These are phyloP conservation scores for Cryphonectria parasitica DNA, from an alignment of 2,329 filamentous ascomycete genomes.

Conservation along the genomic window DNA sequence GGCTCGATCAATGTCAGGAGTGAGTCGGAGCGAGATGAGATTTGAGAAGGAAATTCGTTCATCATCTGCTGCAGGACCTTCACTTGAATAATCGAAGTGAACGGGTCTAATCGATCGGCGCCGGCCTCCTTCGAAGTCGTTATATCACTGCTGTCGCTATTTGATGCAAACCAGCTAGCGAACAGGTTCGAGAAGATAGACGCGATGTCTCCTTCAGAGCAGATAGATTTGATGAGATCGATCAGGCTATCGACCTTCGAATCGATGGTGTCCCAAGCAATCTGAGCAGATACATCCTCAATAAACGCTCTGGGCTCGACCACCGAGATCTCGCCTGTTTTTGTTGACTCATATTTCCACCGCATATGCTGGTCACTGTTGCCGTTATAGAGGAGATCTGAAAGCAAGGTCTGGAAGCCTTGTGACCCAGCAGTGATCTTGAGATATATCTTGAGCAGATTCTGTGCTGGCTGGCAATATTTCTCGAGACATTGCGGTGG, in stretches of 20 bases:
- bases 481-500: constrained; percentile 40
- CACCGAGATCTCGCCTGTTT: constrained; percentile 57
- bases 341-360: constrained; percentile 58
- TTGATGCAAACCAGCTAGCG: constrained; percentile 56
- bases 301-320: constrained; percentile 38
- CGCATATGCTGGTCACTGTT: constrained; percentile 37
- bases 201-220: constrained; percentile 60
- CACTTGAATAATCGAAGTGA: constrained; percentile 58
- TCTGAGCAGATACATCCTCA: constrained; percentile 27
- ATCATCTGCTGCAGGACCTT: constrained; percentile 69
- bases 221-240: constrained; percentile 52
- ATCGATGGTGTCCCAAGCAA: constrained; percentile 52
- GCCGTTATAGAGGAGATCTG: constrained; percentile 61
- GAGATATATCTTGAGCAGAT: constrained; percentile 60
- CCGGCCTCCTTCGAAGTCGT: constrained; percentile 34
- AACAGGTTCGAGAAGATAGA: constrained; percentile 64
- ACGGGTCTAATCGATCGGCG: constrained; percentile 42
- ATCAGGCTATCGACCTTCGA: constrained; percentile 53
- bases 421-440: constrained; percentile 57
- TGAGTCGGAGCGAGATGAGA: constrained; percentile 67
- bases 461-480: constrained; percentile 51
- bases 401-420: constrained; percentile 53
- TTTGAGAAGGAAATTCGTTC: constrained; percentile 62
- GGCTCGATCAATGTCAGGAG: constrained; percentile 67
- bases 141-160: constrained; percentile 34